Evolutionary conservation across 371 early-diverging fungal species (phyloP), one percentile per base, ranked within the genome.

Genomic region (Rhizopus arrhizus): DNA sequence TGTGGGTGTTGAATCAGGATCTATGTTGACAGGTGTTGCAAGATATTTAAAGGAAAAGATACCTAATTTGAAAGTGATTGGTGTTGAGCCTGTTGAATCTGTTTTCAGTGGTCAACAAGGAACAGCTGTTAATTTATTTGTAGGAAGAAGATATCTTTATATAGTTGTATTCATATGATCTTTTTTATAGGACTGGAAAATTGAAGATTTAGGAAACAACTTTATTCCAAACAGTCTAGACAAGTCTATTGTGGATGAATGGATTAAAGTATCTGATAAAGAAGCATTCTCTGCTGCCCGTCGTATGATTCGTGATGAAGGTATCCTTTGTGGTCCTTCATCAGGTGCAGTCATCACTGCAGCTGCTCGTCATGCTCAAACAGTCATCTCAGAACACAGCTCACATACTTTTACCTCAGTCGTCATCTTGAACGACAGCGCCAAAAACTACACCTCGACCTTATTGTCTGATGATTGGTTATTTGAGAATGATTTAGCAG

Each of bases 141-240:
- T 48, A 48, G n/a, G 43, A 43, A 13, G 11, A 43, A 13, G n/a
- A 5, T 5, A 15, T 9, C 13, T 40, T 12, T 10, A 45, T 48
- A 48, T 29, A 29, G 48, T 43, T 43, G 12, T 43, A 15, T 43
- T n/a, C 15, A 29, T 48, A 28, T 10, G 15, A 8, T 29, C 6
- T 11, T 43, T 11, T 2, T 48, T 48, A 29, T 29, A 48, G 48
- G 31, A 48, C 28, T 48, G 48, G 48, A 48, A 48, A 28, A 48
- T 96, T 28, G 98, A 98, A 82, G 99, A 98, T 55, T 96, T 98
- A 48, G 98, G 99, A 35, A 96, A 98, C 69, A 97, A 98, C 75
- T 98, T 97, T 73, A 86, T 98, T 60, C 97, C 99, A 31, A 88
- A 95, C 42, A 94, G 90, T 15, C 74, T 97, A 58, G 89, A 96